Base-by-base conservation (phyloP, 2,329 filamentous ascomycete genomes). In the Botrytis fabae region DNA sequence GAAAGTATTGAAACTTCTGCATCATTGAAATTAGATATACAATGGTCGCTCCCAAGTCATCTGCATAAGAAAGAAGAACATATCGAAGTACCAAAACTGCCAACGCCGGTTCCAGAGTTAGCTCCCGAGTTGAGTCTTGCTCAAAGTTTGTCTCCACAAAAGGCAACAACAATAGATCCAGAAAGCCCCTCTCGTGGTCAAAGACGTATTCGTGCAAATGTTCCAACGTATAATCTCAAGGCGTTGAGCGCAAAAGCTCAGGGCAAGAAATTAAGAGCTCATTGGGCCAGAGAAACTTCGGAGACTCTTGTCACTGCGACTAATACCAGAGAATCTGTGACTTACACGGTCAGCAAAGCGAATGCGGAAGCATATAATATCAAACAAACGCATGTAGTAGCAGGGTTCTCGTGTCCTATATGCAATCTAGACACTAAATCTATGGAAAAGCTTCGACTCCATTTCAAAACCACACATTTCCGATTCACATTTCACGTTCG, bases 211-310 rank as follows among this genome's bases (percentile, higher is more conserved):
- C 71, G 70, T 12, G 74, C 72, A 68, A 75, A 77, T 22, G 14
- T 76, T 18, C 84, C 85, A 35, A 70, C 51, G n/a, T 91, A 91
- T 78, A 91, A 91, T 75, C 80, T 90, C 54, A 90, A 89, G 78
- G 82, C 86, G 20, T 81, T 90, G 25, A 90, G 86, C 79, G 87
- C 88, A 76, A 86, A 87, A 76, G 87, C 87, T 9, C 84, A 87
- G 69, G 87, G 88, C 6, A 86, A 84, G 76, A 85, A 86, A 61
- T 78, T 80, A 28, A 84, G 83, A 74, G 86, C 85, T 75, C 83
- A 83, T n/a, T 82, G 82, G 71, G 81, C 81, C 72, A 79, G 77
- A 76, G 80, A 78, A 68, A 74, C 64, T 48, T 70, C 62, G 42
- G 60, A 51, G 76, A 79, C 73, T 75, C 60, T 70, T 57, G 69